phyloP scores from a whole-genome alignment of 257 asterid species.

The Pogostemon cablin region DNA sequence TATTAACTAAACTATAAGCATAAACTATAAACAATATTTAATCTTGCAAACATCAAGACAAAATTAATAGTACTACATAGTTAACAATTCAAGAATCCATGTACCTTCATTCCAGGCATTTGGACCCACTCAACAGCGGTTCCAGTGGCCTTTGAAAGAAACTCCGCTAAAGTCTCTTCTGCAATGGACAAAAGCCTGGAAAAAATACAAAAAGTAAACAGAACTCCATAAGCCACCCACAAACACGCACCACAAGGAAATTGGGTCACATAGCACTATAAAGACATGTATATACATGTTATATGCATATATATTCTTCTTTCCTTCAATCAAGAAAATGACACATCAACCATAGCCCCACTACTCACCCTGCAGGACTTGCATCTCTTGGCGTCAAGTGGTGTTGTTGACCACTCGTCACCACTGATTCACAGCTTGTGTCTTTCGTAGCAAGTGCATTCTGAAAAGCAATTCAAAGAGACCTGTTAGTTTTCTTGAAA shows the following conservation, averaged over 20 bases:
- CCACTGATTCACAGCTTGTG: conserved; percentile 91
- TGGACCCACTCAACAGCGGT: conserved; percentile 99
- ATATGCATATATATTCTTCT: conserved; percentile 7
- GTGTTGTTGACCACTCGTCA: conserved; percentile 91
- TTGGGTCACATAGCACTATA: conserved; percentile 43
- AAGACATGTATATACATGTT: conserved; percentile 29
- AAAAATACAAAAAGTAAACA: conserved; percentile 45
- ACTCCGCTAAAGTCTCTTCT: conserved; percentile 96
- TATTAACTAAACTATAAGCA: background rate
- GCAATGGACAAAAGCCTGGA: conserved; percentile 94
- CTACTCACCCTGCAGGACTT: conserved; percentile 97
- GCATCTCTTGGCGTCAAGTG: conserved; percentile 91
- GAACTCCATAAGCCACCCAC: conserved; percentile 47
- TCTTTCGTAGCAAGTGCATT: conserved; percentile 74
- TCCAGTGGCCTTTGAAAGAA: conserved; percentile 96
- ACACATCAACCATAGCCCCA: conserved; percentile 52
- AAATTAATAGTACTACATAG: conserved; percentile 29
- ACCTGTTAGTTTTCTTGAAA: conserved; percentile 27
- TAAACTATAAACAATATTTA: conserved; percentile 20
- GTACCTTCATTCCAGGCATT: conserved; percentile 99
- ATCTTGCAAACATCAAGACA: conserved; percentile 18
- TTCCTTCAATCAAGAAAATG: conserved; percentile 52
- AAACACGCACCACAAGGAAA: conserved; percentile 49
- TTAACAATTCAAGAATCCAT: conserved; percentile 27
- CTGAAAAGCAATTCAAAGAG: conserved; percentile 38